These are phyloP conservation scores for Rosa multiflora DNA, from an alignment of 306 rosid species.

Conservation along the genomic window DNA sequence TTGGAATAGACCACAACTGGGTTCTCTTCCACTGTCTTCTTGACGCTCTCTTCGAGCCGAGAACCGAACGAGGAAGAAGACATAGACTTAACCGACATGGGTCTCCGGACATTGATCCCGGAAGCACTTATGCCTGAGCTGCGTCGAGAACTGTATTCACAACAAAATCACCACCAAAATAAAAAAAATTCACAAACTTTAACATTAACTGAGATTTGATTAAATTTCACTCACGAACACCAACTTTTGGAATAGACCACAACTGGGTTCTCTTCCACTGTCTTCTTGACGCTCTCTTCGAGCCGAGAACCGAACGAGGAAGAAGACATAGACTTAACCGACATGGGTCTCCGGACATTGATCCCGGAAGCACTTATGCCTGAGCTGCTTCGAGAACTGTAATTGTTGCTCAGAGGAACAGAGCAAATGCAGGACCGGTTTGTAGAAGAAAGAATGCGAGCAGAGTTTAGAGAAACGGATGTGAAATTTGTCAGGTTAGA, in stretches of 20 bases:
- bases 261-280: conserved; percentile 61
- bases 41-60: conserved; percentile 84
- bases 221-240: conserved; percentile 72
- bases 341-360: conserved; percentile 34
- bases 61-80: conserved; percentile 81
- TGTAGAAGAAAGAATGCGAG: conserved; percentile 34
- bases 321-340: conserved; percentile 57
- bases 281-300: conserved; percentile 78
- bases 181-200: not conserved
- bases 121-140: conserved; percentile 14
- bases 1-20: conserved; percentile 91
- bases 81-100: conserved; percentile 51
- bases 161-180: conserved; percentile 4
- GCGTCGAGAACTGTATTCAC: conserved; percentile 22
- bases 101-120: conserved; percentile 29
- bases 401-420: conserved; percentile 24
- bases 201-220: not conserved
- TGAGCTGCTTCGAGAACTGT: conserved; percentile 23
- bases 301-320: conserved; percentile 93
- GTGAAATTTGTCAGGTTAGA: conserved; percentile 32
- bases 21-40: conserved; percentile 63
- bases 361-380: conserved; percentile 9
- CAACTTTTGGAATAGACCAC: conserved; percentile 94
- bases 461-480: conserved; percentile 28
- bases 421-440: conserved; percentile 34